Percentiles rank a stretch among this genome's conserved stretches.
Evolutionary conservation across 768 basidiomycete genomes (phyloP).

Genomic region (Royoungia palumana): DNA sequence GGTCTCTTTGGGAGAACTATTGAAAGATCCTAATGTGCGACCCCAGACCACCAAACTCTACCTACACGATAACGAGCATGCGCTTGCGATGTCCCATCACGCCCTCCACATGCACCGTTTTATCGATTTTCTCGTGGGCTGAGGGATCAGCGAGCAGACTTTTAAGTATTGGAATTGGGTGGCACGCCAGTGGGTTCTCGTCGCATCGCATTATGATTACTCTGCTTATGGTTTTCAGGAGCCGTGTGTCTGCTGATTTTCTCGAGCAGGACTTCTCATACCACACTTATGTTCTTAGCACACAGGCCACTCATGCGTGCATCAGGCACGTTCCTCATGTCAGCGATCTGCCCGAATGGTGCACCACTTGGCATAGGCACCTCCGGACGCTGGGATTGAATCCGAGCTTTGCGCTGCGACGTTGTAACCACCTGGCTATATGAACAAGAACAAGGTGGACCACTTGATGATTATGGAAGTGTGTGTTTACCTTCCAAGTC

Average conservation of each 20-base stretch:
- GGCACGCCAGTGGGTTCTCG: constrained; percentile 71
- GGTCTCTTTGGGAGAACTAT: neutral
- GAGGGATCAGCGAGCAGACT: constrained; percentile 96
- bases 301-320: too few relatives aligned
- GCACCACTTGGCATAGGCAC: too few relatives aligned
- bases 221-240: constrained; percentile 38
- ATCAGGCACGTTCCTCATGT: constrained; percentile 23
- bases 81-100: constrained; percentile 85
- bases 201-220: neutral
- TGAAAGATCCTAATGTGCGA: neutral
- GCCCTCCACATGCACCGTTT: constrained; percentile 83
- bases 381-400: constrained; percentile 67
- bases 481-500: neutral
- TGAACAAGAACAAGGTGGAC: constrained; percentile 89
- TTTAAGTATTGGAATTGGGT: constrained; percentile 99
- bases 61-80: constrained; percentile 80
- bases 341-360: constrained; percentile 15
- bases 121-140: constrained; percentile 82
- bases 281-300: too few relatives aligned
- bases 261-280: constrained; percentile 72
- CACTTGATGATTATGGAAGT: constrained; percentile 88
- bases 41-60: constrained; percentile 82
- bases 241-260: constrained; percentile 87
- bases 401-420: constrained; percentile 80
- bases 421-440: too few relatives aligned